A percentile compares a stretch with the other conserved stretches of the same genome.
phyloP scores from a whole-genome alignment of 441 rosid genomes.

The Geranium incanum region DNA sequence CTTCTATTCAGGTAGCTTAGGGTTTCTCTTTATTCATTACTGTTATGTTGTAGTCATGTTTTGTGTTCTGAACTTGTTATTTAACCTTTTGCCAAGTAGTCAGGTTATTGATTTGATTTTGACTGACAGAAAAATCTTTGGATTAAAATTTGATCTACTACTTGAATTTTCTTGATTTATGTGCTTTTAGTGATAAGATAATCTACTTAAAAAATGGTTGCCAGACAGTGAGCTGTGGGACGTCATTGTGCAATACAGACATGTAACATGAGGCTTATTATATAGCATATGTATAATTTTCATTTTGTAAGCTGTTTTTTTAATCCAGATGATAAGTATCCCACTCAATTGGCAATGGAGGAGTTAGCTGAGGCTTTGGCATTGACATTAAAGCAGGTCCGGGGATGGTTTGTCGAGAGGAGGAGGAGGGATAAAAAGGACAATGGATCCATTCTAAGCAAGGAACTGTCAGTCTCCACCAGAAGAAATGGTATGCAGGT shows the following conservation, averaged over 20 bases:
- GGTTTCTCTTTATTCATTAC: neutral
- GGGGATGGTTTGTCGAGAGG: constrained; percentile 65
- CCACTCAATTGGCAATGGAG: constrained; percentile 42
- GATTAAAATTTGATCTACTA: neutral
- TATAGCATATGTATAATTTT: neutral
- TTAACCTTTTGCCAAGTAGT: neutral
- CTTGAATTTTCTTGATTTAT: neutral
- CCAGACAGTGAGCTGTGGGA: neutral
- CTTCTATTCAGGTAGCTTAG: constrained; percentile 47
- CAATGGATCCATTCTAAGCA: constrained; percentile 15
- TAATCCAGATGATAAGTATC: constrained; percentile 55
- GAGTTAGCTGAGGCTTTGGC: constrained; percentile 45
- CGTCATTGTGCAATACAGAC: neutral
- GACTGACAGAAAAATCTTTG: neutral
- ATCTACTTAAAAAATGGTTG: neutral
- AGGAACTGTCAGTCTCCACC: constrained; percentile 17
- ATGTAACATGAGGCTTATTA: neutral
- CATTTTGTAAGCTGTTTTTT: constrained; percentile 21
- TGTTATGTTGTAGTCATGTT: neutral
- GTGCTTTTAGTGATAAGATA: neutral
- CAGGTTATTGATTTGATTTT: neutral
- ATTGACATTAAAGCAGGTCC: constrained; percentile 65
- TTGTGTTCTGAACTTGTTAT: neutral
- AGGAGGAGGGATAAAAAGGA: constrained; percentile 50
- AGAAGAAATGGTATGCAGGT: constrained; percentile 22